A percentile compares a stretch with the other conserved stretches of the same genome.
Evolutionary conservation across 2,329 filamentous ascomycete species (phyloP).

Genomic region (Spiromastix sp.): DNA sequence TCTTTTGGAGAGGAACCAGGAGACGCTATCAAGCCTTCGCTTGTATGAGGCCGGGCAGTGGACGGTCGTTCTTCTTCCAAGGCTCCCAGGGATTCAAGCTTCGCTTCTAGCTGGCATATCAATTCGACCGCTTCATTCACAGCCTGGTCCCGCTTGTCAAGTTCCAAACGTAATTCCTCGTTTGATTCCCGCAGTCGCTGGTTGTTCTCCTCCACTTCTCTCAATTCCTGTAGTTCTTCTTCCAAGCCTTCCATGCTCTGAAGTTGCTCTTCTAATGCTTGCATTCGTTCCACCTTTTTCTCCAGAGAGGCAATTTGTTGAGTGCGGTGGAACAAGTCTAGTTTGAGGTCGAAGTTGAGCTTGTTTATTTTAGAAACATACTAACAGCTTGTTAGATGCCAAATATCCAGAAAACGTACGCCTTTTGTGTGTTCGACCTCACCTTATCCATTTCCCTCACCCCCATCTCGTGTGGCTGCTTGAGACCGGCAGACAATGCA

Average conservation of each 20-base stretch:
- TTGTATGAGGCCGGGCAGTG: slow-evolving; percentile 17
- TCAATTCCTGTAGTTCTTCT: slow-evolving; percentile 28
- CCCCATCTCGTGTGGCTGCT: slow-evolving; percentile 31
- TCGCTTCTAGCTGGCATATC: slow-evolving; percentile 34
- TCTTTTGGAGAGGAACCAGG: slow-evolving; percentile 9
- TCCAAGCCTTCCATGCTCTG: slow-evolving; percentile 19
- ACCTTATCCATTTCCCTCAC: slow-evolving; percentile 34
- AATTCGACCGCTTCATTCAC: slow-evolving; percentile 33
- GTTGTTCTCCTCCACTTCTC: slow-evolving; percentile 25
- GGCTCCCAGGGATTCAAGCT: slow-evolving; percentile 23
- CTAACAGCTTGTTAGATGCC: too few relatives aligned
- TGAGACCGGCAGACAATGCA: slow-evolving; percentile 20
- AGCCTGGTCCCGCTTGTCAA: slow-evolving; percentile 31
- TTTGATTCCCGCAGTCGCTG: slow-evolving; percentile 27
- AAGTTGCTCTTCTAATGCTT: slow-evolving; percentile 27
- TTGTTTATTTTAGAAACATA: slow-evolving; percentile 36
- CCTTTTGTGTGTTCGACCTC: too few relatives aligned
- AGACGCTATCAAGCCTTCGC: slow-evolving; percentile 13
- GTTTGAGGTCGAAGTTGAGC: slow-evolving; percentile 34
- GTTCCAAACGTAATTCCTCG: slow-evolving; percentile 25
- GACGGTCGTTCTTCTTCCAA: slow-evolving; percentile 9
- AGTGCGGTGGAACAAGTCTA: slow-evolving; percentile 31
- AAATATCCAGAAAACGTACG: too few relatives aligned
- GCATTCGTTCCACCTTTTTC: slow-evolving; percentile 28
- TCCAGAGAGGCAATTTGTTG: slow-evolving; percentile 27